phyloP scores from a whole-genome alignment of 352 stramenopile species.

The Globisporangium nodosum region DNA sequence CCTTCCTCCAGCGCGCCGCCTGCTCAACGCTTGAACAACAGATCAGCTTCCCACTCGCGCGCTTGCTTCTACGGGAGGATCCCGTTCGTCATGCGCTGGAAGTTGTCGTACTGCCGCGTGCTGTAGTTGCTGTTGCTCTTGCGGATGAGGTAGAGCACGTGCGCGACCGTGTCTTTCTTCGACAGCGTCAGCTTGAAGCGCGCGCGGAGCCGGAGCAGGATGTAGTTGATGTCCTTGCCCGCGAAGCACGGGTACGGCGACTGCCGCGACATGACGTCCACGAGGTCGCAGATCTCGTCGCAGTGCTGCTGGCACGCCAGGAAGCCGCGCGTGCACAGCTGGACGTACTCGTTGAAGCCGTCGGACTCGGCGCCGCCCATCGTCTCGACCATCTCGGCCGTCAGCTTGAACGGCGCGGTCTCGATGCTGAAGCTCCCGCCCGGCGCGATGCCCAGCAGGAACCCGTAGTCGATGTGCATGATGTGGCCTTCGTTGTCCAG shows the following conservation, averaged over 20 bases:
- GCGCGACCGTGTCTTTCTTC: slow-evolving; percentile 87
- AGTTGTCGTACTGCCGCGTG: slow-evolving; percentile 92
- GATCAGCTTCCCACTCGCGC: too few relatives aligned
- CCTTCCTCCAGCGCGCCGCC: not conserved
- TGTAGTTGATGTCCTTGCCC: slow-evolving; percentile 76
- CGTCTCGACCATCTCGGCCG: slow-evolving; percentile 98
- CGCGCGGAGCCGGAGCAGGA: slow-evolving; percentile 79
- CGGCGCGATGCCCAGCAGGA: slow-evolving; percentile 97
- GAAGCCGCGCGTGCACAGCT: slow-evolving; percentile 96
- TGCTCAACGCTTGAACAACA: not conserved
- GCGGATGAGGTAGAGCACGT: slow-evolving; percentile 88
- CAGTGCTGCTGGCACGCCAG: slow-evolving; percentile 94
- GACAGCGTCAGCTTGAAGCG: slow-evolving; percentile 85
- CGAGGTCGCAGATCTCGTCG: slow-evolving; percentile 95
- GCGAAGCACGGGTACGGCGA: slow-evolving; percentile 97
- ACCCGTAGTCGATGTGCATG: slow-evolving; percentile 99
- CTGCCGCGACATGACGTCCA: slow-evolving; percentile 95
- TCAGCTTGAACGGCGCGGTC: slow-evolving; percentile 99
- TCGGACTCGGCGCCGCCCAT: slow-evolving; percentile 91
- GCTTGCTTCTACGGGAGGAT: slow-evolving; percentile 67
- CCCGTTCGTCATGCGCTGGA: slow-evolving; percentile 93
- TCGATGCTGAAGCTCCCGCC: slow-evolving; percentile 99
- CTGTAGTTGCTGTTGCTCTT: slow-evolving; percentile 93
- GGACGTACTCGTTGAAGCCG: slow-evolving; percentile 96
- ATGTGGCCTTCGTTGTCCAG: slow-evolving; percentile 97